Evolutionary conservation across 116 monocot species (phyloP).

Genomic region (Cymodocea nodosa): DNA sequence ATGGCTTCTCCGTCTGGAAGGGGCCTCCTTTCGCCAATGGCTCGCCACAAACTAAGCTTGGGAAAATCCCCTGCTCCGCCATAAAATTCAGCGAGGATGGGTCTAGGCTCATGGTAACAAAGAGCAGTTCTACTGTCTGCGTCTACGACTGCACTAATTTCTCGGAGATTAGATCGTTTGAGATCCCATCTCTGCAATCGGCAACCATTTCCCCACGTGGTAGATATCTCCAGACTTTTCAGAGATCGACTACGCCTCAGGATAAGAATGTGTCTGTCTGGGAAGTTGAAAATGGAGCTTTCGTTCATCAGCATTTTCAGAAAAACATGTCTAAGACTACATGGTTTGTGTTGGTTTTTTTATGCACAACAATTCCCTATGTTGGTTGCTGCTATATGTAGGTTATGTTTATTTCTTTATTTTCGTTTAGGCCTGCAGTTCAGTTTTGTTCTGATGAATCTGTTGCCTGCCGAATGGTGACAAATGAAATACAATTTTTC

Average conservation of each 20-base stretch:
- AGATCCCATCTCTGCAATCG: conserved; percentile 56
- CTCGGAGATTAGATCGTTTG: conserved; percentile 53
- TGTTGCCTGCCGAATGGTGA: conserved; percentile 67
- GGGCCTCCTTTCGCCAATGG: conserved; percentile 67
- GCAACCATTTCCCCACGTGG: conserved; percentile 60
- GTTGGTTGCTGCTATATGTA: not conserved
- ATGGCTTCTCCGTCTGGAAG: conserved; percentile 64
- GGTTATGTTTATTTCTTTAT: not conserved
- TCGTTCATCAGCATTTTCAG: conserved; percentile 69
- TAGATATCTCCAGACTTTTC: conserved; percentile 80
- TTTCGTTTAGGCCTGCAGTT: conserved; percentile 52
- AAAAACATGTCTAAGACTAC: conserved; percentile 90
- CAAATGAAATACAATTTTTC: conserved; percentile 93
- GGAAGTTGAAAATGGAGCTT: conserved; percentile 37
- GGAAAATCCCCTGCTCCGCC: conserved; percentile 46
- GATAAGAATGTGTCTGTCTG: conserved; percentile 88
- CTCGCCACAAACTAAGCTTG: conserved; percentile 44
- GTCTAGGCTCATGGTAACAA: conserved; percentile 50
- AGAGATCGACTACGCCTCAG: conserved; percentile 64
- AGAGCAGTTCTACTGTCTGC: conserved; percentile 27
- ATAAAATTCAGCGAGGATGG: conserved; percentile 67
- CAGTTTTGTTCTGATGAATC: conserved; percentile 82
- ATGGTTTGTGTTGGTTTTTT: conserved; percentile 34
- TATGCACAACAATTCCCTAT: not conserved
- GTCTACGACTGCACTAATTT: conserved; percentile 44